Evolutionary conservation across 441 rosid species (phyloP).

Genomic region (Pelargonium cotyledonis): DNA sequence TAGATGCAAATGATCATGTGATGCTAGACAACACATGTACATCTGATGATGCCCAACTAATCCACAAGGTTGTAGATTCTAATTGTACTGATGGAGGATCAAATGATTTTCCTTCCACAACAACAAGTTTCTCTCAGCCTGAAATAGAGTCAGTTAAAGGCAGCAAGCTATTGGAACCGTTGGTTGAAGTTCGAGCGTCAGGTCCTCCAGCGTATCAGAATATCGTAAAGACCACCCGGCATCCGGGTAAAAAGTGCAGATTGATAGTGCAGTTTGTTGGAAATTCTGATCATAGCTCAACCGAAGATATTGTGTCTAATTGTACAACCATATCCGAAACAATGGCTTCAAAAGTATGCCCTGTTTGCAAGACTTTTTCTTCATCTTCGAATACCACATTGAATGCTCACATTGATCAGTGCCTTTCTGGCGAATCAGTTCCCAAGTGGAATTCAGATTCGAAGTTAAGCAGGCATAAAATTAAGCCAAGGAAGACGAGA

Average conservation of each 20-base stretch:
- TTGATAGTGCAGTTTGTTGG: conserved; percentile 64
- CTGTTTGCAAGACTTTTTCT: conserved; percentile 95
- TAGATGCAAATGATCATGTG: conserved; percentile 17
- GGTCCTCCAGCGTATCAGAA: conserved; percentile 30
- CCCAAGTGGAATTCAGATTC: conserved; percentile 57
- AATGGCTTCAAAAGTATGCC: conserved; percentile 90
- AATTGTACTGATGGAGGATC: conserved; percentile 34
- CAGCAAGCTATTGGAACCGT: conserved; percentile 32
- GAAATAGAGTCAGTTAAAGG: conserved; percentile 44
- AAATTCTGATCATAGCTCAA: conserved; percentile 43
- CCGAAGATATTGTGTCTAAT: conserved; percentile 65
- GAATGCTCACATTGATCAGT: conserved; percentile 98
- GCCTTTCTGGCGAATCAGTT: conserved; percentile 65
- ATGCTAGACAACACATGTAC: conserved; percentile 23
- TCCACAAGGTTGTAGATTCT: conserved; percentile 24
- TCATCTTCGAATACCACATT: conserved; percentile 93
- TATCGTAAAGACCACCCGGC: conserved; percentile 33
- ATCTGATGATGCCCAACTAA: conserved; percentile 25
- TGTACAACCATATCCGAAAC: conserved; percentile 56
- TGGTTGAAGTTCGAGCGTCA: conserved; percentile 31
- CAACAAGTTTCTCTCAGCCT: conserved; percentile 42
- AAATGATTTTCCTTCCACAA: conserved; percentile 52
- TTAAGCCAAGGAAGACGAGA: conserved; percentile 67
- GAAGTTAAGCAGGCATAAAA: conserved; percentile 56
- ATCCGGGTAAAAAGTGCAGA: conserved; percentile 61